These are phyloP conservation scores for Hymenoscyphus occultus DNA, from an alignment of 2,329 filamentous ascomycete species.

Conservation along the genomic window DNA sequence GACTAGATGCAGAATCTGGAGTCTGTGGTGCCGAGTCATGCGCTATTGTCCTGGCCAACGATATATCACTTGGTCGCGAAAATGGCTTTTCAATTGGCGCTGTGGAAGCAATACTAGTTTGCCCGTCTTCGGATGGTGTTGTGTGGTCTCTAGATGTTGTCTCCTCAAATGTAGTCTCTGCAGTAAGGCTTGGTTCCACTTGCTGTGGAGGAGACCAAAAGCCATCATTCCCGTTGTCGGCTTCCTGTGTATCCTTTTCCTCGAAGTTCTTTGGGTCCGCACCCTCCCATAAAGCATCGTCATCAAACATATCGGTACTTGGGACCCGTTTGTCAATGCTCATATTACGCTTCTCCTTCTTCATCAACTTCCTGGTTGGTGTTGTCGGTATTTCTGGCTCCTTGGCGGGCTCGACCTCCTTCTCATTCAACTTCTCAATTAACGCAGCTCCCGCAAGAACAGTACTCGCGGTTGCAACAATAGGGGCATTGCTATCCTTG, in stretches of 20 bases:
- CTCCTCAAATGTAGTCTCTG: conserved; percentile 15
- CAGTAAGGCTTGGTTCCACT: conserved; percentile 13
- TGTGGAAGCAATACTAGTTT: conserved; percentile 1
- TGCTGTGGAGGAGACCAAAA: conserved; percentile 38
- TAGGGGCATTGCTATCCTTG: conserved; percentile 26
- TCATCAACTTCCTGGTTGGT: conserved; percentile 36
- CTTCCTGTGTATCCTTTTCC: conserved; percentile 23
- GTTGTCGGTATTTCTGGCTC: conserved; percentile 29
- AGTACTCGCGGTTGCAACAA: conserved; percentile 20
- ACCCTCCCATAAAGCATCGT: conserved; percentile 45
- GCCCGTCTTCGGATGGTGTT: conserved; percentile 2
- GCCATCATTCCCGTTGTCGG: conserved; percentile 30
- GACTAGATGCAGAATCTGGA: conserved; percentile 3
- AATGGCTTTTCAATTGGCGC: conserved; percentile 1
- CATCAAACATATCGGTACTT: conserved; percentile 45
- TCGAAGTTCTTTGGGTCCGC: conserved; percentile 38
- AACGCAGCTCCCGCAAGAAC: conserved; percentile 18
- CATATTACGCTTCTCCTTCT: conserved; percentile 41
- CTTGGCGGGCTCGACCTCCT: conserved; percentile 9
- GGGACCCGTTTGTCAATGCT: conserved; percentile 41
- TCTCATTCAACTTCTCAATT: conserved; percentile 9
- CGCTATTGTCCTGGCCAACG: conserved; percentile 4
- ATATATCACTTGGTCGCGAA: conserved; percentile 9
- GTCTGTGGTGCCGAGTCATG: not conserved
- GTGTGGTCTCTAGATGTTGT: conserved; percentile 11